phyloP scores from a whole-genome alignment of 2,329 filamentous ascomycete genomes.

The Penicillium thymicola region DNA sequence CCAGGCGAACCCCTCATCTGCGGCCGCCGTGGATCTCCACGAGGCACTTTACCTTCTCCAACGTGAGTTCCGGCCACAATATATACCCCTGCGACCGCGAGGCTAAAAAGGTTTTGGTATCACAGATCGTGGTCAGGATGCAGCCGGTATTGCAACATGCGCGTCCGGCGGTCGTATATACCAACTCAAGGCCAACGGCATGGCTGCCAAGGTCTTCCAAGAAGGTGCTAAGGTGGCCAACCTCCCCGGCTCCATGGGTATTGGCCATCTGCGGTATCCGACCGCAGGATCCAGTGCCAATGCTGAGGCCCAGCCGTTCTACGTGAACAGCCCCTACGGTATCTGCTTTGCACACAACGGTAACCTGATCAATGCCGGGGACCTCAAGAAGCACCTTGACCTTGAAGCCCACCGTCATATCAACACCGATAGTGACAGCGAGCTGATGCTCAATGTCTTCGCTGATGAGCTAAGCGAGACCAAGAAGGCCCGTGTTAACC shows the following conservation, averaged over 20 bases:
- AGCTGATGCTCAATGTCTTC: conserved; percentile 85
- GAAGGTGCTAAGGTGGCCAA: conserved; percentile 71
- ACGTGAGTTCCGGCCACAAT: conserved; percentile 35
- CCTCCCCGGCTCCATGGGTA: conserved; percentile 80
- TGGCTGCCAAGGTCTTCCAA: conserved; percentile 80
- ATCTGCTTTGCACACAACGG: conserved; percentile 82
- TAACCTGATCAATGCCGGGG: conserved; percentile 76
- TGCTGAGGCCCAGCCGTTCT: conserved; percentile 88
- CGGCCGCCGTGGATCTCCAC: conserved; percentile 62
- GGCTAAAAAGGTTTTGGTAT: conserved; percentile 4
- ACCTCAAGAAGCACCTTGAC: conserved; percentile 69
- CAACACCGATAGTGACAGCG: conserved; percentile 86
- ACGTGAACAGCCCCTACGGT: conserved; percentile 82
- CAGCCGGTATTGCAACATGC: conserved; percentile 76
- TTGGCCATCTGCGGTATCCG: conserved; percentile 83
- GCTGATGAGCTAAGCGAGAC: conserved; percentile 77
- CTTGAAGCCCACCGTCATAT: conserved; percentile 77
- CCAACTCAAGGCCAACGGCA: conserved; percentile 86
- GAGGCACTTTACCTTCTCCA: conserved; percentile 70
- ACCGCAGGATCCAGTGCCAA: conserved; percentile 81
- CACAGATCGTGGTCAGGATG: conserved; percentile 74
- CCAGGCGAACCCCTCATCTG: conserved; percentile 53
- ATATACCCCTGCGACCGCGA: conserved; percentile 20
- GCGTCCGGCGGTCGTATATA: conserved; percentile 74
- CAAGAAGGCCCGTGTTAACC: conserved; percentile 75